Evolutionary conservation across 495 filamentous ascomycete species (phyloP), one percentile per base, ranked within the genome.

Genomic region (Aspergillus carlsbadensis): DNA sequence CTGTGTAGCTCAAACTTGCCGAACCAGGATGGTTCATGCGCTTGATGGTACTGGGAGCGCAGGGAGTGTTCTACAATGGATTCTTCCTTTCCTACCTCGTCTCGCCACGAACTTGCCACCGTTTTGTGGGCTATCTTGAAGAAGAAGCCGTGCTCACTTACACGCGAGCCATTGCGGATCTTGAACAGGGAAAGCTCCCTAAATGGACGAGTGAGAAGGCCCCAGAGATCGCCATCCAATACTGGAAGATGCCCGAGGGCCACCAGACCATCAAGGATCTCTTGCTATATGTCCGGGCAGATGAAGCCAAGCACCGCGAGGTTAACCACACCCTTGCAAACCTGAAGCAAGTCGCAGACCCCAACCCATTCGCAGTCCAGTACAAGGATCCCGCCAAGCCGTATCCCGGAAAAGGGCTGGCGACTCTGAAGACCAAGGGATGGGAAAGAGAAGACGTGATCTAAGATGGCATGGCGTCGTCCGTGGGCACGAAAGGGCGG

Each of bases 111-210:
- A 95, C 90, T 59, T 92, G 87, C 65, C 94, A 98, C 70, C 88
- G 94, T 41, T 98, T 98, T 68, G 93, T 98, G 45, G 94, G 94
- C 1, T 97, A 97, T 61, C 81, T 98, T 22, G 95, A 98, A 68
- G 94, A 98, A 70, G 94, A 98, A 65, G 95, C 95, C 1, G 92
- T 97, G 4, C 82, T 96, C 62, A 98, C 95, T 3, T 98, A 98
- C 75, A 91, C 91, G 0, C 84, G 91, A 8, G 86, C 86, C 54
- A 90, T 98, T 64, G 67, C 81, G 26, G 95, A 98, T 61, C 78
- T 98, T 10, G 95, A 98, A 40, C 78, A 80, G 2, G 93, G 92
- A 22, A 82, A 82, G 52, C 78, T 97, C 10, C 91, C 91, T 1
- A 82, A 86, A 61, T 98, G 95, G 93, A 74, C 83, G 21, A 78